Percentiles rank a stretch among this genome's conserved stretches.
Conservation (phyloP, 345 rosid species). For the Syzygium oleosum region DNA sequence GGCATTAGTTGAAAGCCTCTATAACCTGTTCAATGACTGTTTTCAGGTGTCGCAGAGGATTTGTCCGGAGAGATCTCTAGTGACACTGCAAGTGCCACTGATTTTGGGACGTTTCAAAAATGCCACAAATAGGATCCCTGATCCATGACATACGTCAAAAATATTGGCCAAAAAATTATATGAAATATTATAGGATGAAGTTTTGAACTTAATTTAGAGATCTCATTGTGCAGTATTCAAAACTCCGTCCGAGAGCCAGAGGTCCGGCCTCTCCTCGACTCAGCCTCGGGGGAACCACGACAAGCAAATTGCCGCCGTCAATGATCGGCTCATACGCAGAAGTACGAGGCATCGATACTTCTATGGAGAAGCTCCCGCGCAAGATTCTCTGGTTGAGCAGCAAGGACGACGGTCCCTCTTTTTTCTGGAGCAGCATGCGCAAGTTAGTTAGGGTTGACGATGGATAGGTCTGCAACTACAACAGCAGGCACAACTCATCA, state of each 20-base stretch:
- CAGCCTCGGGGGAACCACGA: constrained; percentile 6
- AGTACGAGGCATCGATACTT: constrained; percentile 62
- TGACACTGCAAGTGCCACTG: too few species aligned
- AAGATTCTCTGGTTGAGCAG: constrained; percentile 41
- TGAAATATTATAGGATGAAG: background rate
- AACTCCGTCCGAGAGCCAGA: constrained; percentile 20
- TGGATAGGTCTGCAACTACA: background rate
- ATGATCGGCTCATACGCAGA: constrained; percentile 24
- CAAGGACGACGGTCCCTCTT: constrained; percentile 31
- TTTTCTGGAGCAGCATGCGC: constrained; percentile 75
- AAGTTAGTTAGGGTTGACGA: constrained; percentile 64
- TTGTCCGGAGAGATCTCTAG: too few species aligned
- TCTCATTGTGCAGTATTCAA: background rate
- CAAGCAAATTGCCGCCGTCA: constrained; percentile 4
- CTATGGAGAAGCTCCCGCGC: constrained; percentile 83
- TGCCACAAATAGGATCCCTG: too few species aligned
- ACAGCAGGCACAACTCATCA: background rate
- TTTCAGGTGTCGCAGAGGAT: too few species aligned
- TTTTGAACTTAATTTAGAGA: background rate
- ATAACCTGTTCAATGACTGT: too few species aligned
- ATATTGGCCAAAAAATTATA: background rate
- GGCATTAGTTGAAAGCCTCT: too few species aligned
- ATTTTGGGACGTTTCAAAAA: too few species aligned
- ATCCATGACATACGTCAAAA: background rate
- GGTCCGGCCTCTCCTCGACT: constrained; percentile 1